phyloP scores from a whole-genome alignment of 352 stramenopile genomes.

The Aphanomyces astaci region DNA sequence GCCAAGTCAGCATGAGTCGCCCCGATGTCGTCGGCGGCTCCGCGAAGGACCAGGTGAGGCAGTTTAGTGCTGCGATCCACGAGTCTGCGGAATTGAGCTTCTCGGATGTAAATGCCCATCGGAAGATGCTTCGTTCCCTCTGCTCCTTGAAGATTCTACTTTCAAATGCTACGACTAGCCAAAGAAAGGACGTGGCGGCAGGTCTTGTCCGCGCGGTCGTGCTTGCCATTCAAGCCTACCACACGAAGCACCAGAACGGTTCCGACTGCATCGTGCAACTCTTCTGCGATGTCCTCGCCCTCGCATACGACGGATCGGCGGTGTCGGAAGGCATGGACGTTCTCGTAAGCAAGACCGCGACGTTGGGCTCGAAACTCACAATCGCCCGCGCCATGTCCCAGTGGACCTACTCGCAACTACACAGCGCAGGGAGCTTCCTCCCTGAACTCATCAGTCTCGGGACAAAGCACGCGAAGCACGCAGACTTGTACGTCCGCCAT shows the following conservation, averaged over 20 bases:
- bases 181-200: conserved; percentile 9
- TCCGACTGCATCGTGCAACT: conserved; percentile 52
- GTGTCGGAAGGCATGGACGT: conserved; percentile 27
- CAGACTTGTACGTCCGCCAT: conserved; percentile 78
- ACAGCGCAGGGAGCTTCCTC: conserved; percentile 56
- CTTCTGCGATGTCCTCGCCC: conserved; percentile 61
- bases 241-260: conserved; percentile 1
- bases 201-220: conserved; percentile 3
- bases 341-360: conserved; percentile 13
- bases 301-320: conserved; percentile 63
- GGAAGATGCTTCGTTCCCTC: conserved; percentile 12
- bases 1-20: not conserved
- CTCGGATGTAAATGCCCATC: not conserved
- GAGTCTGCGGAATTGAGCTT: conserved; percentile 9
- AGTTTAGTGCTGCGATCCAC: not conserved
- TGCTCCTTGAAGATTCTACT: conserved; percentile 7
- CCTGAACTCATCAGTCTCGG: conserved; percentile 56
- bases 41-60: conserved; percentile 19
- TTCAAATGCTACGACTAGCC: not conserved
- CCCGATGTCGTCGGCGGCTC: not conserved
- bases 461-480: conserved; percentile 45
- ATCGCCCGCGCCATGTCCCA: conserved; percentile 17
- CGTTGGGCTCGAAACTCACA: conserved; percentile 19
- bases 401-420: not conserved
- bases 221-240: conserved; percentile 9